Conservation (phyloP, 139 green algal genomes). For the Volvox reticuliferus region DNA sequence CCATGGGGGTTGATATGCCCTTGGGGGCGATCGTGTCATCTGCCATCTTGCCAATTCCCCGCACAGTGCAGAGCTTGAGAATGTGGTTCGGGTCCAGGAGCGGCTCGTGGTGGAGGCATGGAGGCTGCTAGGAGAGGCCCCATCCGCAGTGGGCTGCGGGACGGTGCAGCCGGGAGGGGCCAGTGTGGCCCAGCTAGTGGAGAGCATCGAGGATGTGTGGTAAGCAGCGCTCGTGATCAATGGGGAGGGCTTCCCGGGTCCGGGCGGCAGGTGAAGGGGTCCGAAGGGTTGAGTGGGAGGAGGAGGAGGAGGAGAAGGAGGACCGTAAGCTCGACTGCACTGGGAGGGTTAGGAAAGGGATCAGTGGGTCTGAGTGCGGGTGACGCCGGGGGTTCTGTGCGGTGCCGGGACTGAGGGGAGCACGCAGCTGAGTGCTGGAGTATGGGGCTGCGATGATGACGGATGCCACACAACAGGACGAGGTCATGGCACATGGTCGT, state of each 20-base stretch:
- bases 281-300: background rate
- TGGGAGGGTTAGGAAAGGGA: too few relatives aligned
- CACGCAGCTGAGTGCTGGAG: too few relatives aligned
- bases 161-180: slow-evolving; percentile 23
- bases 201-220: slow-evolving; percentile 35
- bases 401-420: too few relatives aligned
- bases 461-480: too few relatives aligned
- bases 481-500: too few relatives aligned
- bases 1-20: too few relatives aligned
- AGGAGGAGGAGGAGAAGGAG: background rate
- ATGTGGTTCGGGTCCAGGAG: slow-evolving; percentile 4
- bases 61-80: slow-evolving; percentile 1
- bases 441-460: too few relatives aligned
- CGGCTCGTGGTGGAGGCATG: slow-evolving; percentile 16
- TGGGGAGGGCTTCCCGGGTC: too few relatives aligned
- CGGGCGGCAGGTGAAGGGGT: background rate
- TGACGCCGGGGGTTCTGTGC: too few relatives aligned
- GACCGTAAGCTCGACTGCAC: too few relatives aligned
- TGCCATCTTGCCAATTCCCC: background rate
- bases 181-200: slow-evolving; percentile 30
- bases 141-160: background rate
- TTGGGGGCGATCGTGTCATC: too few relatives aligned
- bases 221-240: background rate
- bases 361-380: too few relatives aligned
- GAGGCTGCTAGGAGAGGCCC: slow-evolving; percentile 10